These are phyloP conservation scores for Pholiota microspora DNA, from an alignment of 768 basidiomycete genomes.

Conservation along the genomic window DNA sequence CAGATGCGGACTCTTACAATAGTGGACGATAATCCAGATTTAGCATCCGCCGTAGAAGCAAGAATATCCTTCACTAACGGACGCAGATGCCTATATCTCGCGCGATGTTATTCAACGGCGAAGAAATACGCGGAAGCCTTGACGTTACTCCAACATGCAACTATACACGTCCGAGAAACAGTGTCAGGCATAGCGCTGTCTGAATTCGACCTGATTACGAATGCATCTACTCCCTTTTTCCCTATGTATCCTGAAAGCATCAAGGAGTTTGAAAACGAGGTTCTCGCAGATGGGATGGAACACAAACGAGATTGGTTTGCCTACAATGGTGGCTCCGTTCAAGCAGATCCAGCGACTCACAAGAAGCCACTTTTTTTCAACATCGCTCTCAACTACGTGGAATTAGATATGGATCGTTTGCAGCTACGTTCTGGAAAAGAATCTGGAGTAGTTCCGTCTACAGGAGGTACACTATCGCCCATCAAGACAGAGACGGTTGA, in stretches of 20 bases:
- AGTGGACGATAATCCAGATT: conserved; percentile 85
- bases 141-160: conserved; percentile 66
- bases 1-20: conserved; percentile 83
- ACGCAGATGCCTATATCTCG: conserved; percentile 74
- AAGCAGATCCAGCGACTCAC: conserved; percentile 44
- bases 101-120: conserved; percentile 67
- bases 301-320: conserved; percentile 80
- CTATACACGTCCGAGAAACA: conserved; percentile 74
- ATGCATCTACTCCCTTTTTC: conserved; percentile 49
- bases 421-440: conserved; percentile 68
- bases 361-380: conserved; percentile 94
- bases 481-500: conserved; percentile 32
- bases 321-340: conserved; percentile 63
- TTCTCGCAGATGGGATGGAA: conserved; percentile 44
- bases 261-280: conserved; percentile 48
- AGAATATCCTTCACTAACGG: conserved; percentile 74
- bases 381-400: conserved; percentile 89
- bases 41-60: conserved; percentile 76
- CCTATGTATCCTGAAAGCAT: conserved; percentile 44
- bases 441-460: conserved; percentile 21
- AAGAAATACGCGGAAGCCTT: conserved; percentile 76
- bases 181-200: conserved; percentile 48
- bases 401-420: conserved; percentile 79
- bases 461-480: conserved; percentile 20
- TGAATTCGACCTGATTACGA: conserved; percentile 43